These are phyloP conservation scores for Simplicillium aogashimaense DNA, from an alignment of 2,329 filamentous ascomycete species.

Conservation along the genomic window DNA sequence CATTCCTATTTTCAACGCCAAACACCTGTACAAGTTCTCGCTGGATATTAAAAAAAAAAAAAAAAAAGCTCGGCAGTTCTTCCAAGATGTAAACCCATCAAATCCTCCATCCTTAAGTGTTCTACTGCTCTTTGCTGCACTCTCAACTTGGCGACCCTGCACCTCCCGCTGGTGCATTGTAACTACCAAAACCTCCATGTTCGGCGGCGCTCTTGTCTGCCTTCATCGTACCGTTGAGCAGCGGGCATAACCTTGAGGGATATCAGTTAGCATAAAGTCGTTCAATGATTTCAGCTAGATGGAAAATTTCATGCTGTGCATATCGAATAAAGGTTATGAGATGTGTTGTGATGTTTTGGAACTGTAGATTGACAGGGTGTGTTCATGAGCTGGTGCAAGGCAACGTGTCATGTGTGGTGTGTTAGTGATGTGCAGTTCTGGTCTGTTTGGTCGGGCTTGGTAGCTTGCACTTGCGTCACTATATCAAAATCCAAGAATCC, in stretches of 20 bases:
- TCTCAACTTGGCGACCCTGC: too few species aligned
- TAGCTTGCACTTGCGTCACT: not conserved
- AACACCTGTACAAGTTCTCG: too few species aligned
- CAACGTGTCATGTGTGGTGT: not conserved
- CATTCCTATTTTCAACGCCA: too few species aligned
- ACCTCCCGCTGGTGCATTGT: slow-evolving; percentile 22
- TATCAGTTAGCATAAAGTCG: slow-evolving; percentile 15
- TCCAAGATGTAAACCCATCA: not conserved
- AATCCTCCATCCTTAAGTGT: not conserved
- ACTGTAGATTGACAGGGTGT: too few species aligned
- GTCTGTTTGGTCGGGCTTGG: not conserved
- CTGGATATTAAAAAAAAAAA: too few species aligned
- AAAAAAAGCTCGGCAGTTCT: too few species aligned
- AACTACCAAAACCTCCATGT: slow-evolving; percentile 49
- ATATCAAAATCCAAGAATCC: not conserved
- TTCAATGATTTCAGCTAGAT: slow-evolving; percentile 13
- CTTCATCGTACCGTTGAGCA: slow-evolving; percentile 77
- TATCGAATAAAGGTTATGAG: too few species aligned
- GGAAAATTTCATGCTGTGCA: not conserved
- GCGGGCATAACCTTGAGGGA: slow-evolving; percentile 59
- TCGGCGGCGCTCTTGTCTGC: slow-evolving; percentile 44
- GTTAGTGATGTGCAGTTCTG: too few species aligned
- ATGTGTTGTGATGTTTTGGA: too few species aligned
- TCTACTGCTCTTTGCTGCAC: too few species aligned
- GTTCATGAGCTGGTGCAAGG: too few species aligned